These are phyloP conservation scores for Leucocoprinus leucothites DNA, from an alignment of 768 basidiomycete genomes.

Conservation along the genomic window DNA sequence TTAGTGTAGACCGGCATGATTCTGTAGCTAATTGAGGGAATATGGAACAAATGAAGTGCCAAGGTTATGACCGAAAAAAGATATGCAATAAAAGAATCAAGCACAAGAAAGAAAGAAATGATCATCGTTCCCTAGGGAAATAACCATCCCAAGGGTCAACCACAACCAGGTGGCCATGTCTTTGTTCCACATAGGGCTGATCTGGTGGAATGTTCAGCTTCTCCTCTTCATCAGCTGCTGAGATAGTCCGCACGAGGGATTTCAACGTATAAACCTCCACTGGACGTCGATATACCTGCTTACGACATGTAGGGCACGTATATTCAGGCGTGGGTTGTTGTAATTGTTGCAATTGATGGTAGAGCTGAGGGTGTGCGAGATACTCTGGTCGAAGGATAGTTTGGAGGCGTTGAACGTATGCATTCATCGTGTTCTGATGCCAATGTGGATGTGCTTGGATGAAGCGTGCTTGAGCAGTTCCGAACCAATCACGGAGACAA, in stretches of 20 bases:
- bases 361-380: conserved; percentile 22
- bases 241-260: conserved; percentile 48
- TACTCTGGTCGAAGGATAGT: conserved; percentile 9
- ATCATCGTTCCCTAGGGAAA: conserved; percentile 29
- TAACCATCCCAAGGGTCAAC: conserved; percentile 44
- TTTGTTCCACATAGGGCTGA: conserved; percentile 14
- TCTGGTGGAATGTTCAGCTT: conserved; percentile 44
- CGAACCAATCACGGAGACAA: conserved; percentile 58
- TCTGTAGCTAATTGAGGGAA: background rate
- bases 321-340: conserved; percentile 46
- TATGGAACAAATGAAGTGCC: background rate
- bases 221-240: conserved; percentile 27
- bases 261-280: conserved; percentile 64
- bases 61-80: background rate
- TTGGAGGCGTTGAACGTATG: conserved; percentile 14
- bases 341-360: conserved; percentile 22
- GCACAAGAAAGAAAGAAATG: background rate
- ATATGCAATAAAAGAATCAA: background rate
- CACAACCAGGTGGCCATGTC: conserved; percentile 3
- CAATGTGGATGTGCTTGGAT: conserved; percentile 44
- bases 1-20: background rate
- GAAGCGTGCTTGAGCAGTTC: conserved; percentile 47
- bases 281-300: conserved; percentile 44
- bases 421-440: conserved; percentile 21
- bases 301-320: conserved; percentile 67